A percentile compares a stretch with the other conserved stretches of the same genome.
Conservation (phyloP, 805 yeast species). For the Saccharomyces eubayanus region DNA sequence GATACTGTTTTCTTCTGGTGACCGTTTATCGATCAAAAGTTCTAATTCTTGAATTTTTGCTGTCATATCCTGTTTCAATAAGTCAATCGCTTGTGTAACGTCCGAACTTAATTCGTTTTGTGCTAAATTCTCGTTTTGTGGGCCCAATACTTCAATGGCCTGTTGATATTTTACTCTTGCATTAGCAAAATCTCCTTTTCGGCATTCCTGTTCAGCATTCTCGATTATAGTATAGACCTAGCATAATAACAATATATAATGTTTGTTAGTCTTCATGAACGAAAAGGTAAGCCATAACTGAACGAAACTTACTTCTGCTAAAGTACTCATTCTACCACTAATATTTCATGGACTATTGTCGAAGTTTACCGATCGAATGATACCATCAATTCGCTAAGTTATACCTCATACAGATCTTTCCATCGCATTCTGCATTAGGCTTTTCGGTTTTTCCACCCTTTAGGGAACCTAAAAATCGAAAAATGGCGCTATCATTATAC, state of each 20-base stretch:
- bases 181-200: constrained; percentile 35
- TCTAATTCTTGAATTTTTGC: constrained; percentile 30
- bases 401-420: not conserved
- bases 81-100: constrained; percentile 18
- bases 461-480: not conserved
- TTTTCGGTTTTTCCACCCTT: not conserved
- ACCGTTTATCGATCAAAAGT: constrained; percentile 16
- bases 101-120: constrained; percentile 1
- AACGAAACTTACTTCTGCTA: constrained; percentile 6
- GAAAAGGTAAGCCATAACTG: not conserved
- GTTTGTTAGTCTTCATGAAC: constrained; percentile 4
- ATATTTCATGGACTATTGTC: not conserved
- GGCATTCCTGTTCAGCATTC: constrained; percentile 43
- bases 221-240: constrained; percentile 45
- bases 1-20: not conserved
- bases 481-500: not conserved
- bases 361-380: not conserved
- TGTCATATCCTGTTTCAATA: constrained; percentile 27
- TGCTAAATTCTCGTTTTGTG: not conserved
- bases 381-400: not conserved
- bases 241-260: not conserved
- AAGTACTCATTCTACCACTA: constrained; percentile 1
- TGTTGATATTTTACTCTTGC: constrained; percentile 34
- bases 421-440: not conserved
- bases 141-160: constrained; percentile 3